Conservation (phyloP, 2,329 filamentous ascomycete species). For the Paraconiothyrium sp. region DNA sequence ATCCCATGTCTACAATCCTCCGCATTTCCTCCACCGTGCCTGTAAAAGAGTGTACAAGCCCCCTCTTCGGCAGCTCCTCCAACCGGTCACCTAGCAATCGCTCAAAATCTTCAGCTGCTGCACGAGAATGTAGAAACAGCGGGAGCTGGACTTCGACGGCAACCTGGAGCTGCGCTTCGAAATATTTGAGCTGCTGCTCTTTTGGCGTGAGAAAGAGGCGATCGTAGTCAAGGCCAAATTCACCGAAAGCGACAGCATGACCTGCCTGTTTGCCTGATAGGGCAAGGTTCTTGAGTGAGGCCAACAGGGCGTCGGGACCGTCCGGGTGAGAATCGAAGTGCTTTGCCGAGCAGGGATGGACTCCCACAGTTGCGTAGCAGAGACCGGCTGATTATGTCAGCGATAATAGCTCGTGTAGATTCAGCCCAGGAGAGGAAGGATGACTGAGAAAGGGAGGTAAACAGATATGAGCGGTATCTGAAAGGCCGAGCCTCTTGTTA, state of each 20-base stretch:
- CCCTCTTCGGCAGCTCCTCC: slow-evolving; percentile 74
- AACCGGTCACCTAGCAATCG: slow-evolving; percentile 71
- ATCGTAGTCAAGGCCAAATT: slow-evolving; percentile 97
- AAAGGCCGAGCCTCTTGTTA: neutral
- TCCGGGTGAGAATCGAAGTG: slow-evolving; percentile 74
- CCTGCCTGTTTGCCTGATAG: slow-evolving; percentile 64
- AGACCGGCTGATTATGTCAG: slow-evolving; percentile 67
- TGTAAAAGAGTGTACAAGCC: slow-evolving; percentile 94
- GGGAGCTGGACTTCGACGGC: slow-evolving; percentile 81
- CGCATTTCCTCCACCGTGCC: slow-evolving; percentile 87
- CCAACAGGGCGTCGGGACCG: slow-evolving; percentile 64
- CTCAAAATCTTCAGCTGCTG: slow-evolving; percentile 87
- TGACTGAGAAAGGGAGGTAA: neutral
- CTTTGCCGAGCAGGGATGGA: slow-evolving; percentile 89
- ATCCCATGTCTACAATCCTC: slow-evolving; percentile 78
- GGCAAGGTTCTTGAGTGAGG: slow-evolving; percentile 72
- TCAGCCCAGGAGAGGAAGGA: too few relatives aligned
- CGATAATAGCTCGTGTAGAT: neutral
- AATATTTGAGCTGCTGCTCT: slow-evolving; percentile 83
- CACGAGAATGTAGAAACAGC: slow-evolving; percentile 90
- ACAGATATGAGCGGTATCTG: neutral
- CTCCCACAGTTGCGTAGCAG: slow-evolving; percentile 90
- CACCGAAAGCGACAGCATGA: slow-evolving; percentile 83
- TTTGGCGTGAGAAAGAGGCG: slow-evolving; percentile 83
- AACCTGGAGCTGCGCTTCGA: slow-evolving; percentile 81